Percentiles rank a stretch among this genome's conserved stretches.
phyloP scores from a whole-genome alignment of 1,284 basidiomycete species.

The Leccinum fallax region DNA sequence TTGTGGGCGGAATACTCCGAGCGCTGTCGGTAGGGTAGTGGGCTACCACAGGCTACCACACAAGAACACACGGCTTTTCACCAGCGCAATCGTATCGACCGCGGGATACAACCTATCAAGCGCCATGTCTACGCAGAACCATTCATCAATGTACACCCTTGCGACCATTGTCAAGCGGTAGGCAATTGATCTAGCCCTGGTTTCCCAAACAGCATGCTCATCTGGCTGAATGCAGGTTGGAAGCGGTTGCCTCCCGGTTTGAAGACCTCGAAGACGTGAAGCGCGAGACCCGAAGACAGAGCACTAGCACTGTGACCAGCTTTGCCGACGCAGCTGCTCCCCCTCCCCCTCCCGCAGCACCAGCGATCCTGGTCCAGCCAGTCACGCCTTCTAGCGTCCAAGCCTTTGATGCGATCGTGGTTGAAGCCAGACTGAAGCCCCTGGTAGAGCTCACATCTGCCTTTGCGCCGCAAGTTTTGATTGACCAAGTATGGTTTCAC shows the following conservation, averaged over 20 bases:
- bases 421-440: slow-evolving; percentile 71
- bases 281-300: slow-evolving; percentile 38
- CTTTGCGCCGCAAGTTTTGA: slow-evolving; percentile 70
- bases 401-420: slow-evolving; percentile 77
- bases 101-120: neutral
- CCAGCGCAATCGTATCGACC: neutral
- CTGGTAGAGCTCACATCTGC: slow-evolving; percentile 76
- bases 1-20: slow-evolving; percentile 26
- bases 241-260: slow-evolving; percentile 92
- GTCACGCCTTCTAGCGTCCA: slow-evolving; percentile 62
- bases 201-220: slow-evolving; percentile 9
- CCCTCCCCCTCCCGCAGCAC: slow-evolving; percentile 43
- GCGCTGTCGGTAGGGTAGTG: slow-evolving; percentile 11
- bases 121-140: slow-evolving; percentile 39
- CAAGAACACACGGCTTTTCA: neutral
- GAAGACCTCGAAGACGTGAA: slow-evolving; percentile 78
- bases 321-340: slow-evolving; percentile 38
- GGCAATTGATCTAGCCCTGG: slow-evolving; percentile 23
- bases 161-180: slow-evolving; percentile 86
- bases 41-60: neutral
- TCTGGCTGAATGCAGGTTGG: slow-evolving; percentile 52
- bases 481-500: slow-evolving; percentile 69
- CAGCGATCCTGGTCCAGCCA: slow-evolving; percentile 38
- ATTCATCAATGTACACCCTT: slow-evolving; percentile 63
- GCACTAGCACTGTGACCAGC: slow-evolving; percentile 31